These are phyloP conservation scores for Camellia lanceoleosa DNA, from an alignment of 148 eudicot species.

Conservation along the genomic window DNA sequence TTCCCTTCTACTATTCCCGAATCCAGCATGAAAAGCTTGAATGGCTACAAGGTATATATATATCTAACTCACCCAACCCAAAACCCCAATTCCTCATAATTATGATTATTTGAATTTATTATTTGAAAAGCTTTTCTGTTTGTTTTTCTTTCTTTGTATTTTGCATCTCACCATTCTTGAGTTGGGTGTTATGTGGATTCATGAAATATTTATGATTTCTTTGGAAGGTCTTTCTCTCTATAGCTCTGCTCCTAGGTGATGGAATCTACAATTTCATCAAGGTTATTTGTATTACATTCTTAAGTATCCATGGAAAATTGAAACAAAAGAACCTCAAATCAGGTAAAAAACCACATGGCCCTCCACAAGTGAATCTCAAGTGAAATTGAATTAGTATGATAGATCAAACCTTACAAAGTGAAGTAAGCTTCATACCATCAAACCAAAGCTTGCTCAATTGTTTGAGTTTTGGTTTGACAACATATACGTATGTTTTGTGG, in stretches of 20 bases:
- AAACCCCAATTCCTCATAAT: too few species aligned
- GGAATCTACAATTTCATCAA: conserved; percentile 63
- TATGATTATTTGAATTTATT: too few species aligned
- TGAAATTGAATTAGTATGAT: not conserved
- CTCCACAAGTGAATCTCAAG: not conserved
- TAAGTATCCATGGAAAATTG: conserved; percentile 26
- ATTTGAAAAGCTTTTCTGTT: not conserved
- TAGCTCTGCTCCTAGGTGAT: conserved; percentile 75
- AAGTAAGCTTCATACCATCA: too few species aligned
- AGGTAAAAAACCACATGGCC: conserved; percentile 18
- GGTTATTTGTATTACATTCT: conserved; percentile 32
- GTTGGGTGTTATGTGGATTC: too few species aligned
- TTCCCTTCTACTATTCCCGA: conserved; percentile 40
- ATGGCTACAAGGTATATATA: conserved; percentile 53
- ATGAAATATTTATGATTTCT: not conserved
- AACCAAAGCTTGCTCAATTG: too few species aligned
- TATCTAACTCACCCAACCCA: too few species aligned
- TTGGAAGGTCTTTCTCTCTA: conserved; percentile 69
- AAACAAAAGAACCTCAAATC: conserved; percentile 22
- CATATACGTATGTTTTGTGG: not conserved
- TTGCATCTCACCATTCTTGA: not conserved
- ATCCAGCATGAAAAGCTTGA: conserved; percentile 57
- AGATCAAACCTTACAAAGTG: too few species aligned
- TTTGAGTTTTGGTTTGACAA: not conserved
- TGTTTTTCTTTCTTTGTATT: not conserved